Base-by-base conservation (phyloP, 805 yeast genomes). In the Metschnikowia lachancei region DNA sequence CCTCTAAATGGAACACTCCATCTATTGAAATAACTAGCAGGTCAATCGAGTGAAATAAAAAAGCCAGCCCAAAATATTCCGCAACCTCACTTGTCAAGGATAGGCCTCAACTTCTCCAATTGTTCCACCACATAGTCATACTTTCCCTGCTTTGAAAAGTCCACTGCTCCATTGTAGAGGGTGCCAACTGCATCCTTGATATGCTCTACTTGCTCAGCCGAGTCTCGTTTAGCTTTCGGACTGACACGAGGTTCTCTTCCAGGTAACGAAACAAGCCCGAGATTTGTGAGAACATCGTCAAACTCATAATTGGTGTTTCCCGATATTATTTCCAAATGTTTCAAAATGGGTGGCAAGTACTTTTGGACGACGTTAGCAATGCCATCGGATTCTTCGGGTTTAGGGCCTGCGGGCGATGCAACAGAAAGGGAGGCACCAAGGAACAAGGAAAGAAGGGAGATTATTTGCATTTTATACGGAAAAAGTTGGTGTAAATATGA, bases 191-290 rank as follows among this genome's bases (percentile, higher is more conserved):
- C 24, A 22, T 22, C 8, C 24, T 22, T 22, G 24, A 22, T 4
- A 8, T 22, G 4, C 24, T 22, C 8, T 8, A 22, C 8, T 22
- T 22, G 24, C 24, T 22, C 24, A 4, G 4, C 24, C 8, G 24
- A 8, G 4, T 22, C 24, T 22, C 24, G 4, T 8, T 22, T 22
- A 4, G 24, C 8, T 22, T 22, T 22, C 8, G 24, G 8, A 22
- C 24, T 22, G 24, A 4, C 8, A 22, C 8, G 8, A 14, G 24
- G 14, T 5, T 41, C 34, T 11, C 38, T 22, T 17, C 26, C 28
- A 10, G 38, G 38, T 26, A 33, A 32, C 18, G 44, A 9, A 13
- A 26, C 33, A 14, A 41, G 38, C 11, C 33, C 38, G 14, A 41
- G 3, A 14, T 16, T 24, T 13, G 16, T 28, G 10, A 41, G 22